Base-by-base conservation (phyloP, 805 yeast genomes). In the Yarrowia sp. region DNA sequence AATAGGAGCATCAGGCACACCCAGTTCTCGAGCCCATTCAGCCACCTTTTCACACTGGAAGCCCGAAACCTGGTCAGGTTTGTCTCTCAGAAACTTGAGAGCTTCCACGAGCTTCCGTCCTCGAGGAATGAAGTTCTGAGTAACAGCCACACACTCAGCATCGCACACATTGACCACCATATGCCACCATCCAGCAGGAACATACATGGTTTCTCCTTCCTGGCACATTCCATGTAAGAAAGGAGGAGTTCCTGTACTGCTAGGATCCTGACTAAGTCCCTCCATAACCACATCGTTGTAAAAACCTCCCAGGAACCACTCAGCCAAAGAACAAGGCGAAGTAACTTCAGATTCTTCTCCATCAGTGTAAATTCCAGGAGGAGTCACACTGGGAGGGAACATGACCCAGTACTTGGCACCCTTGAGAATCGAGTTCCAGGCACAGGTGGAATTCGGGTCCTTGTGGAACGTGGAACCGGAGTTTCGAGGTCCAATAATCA, bases 101-200 rank as follows among this genome's bases (percentile, higher is more conserved):
- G 86, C 95, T 43, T 82, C 79, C n/a, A 83, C 80, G 43, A 92
- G 76, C 69, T 86, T 85, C 50, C 85, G 82, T 6, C 78, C 74
- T 47, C 75, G 75, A 0, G 97, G 96, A 12, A 91, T 93, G 76
- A 93, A 92, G 76, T 92, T 92, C 71, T 91, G 96, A 0, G 98
- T 92, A 73, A 92, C 78, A 0, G 97, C 98, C 19, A 92, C 87
- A 49, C 75, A 69, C 34, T 74, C 76, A 74, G 89, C 92, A 3
- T 61, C 66, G 8, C 55, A 46, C 13, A 92, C 74, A 73, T 92
- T 92, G n/a, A 92, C 90, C 38, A 93, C 98, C 56, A 87, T 81
- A 80, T 92, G 98, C 98, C 98, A 92, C 98, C 98, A 92, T 0
- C 96, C 96, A n/a, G 92, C 83, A 3, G 98, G 98, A 9, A 92